Evolutionary conservation across 768 basidiomycete genomes (phyloP).

Genomic region (Trametes cubensis): DNA sequence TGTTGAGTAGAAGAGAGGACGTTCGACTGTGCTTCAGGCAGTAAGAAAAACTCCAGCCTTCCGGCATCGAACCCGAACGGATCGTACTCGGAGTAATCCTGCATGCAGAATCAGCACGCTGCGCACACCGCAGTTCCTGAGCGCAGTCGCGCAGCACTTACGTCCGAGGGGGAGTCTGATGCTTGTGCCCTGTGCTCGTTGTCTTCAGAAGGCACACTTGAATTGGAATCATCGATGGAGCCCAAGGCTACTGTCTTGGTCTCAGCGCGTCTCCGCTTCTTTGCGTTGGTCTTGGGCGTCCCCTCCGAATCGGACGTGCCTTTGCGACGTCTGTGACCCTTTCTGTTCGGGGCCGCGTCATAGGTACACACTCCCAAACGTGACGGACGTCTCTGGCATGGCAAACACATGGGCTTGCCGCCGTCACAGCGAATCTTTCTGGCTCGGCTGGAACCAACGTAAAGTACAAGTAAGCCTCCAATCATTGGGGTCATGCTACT

Average conservation of each 20-base stretch:
- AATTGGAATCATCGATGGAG: background rate
- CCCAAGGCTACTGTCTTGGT: background rate
- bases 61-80: conserved; percentile 5
- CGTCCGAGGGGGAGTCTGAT: too few species aligned
- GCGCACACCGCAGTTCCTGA: too few species aligned
- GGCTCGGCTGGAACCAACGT: conserved; percentile 1
- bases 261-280: conserved; percentile 1
- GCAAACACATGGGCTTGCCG: conserved; percentile 19
- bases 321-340: conserved; percentile 4
- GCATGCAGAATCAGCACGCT: too few species aligned
- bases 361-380: conserved; percentile 11
- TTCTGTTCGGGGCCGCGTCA: conserved; percentile 18
- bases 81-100: conserved; percentile 7
- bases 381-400: conserved; percentile 16
- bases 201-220: too few species aligned
- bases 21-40: background rate
- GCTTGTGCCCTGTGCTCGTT: too few species aligned
- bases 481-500: too few species aligned
- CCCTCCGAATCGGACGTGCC: background rate
- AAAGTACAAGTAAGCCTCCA: too few species aligned
- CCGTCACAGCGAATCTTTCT: conserved; percentile 23
- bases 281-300: background rate
- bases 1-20: background rate
- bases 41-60: background rate
- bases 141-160: too few species aligned